Evolutionary conservation across 768 basidiomycete genomes (phyloP), one percentile per base, ranked within the genome.

Genomic region (Suillus cothurnatus): DNA sequence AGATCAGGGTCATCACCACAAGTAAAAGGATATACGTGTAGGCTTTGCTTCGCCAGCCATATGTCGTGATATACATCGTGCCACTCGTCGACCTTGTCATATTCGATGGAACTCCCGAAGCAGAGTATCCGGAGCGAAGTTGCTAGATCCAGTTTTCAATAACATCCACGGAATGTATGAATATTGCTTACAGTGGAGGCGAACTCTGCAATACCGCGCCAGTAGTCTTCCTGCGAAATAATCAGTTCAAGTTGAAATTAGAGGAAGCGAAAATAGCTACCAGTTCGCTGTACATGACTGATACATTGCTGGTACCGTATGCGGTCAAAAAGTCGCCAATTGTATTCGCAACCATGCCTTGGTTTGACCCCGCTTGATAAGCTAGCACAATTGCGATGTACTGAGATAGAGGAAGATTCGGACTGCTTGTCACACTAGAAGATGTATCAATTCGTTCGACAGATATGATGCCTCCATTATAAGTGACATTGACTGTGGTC

Each of bases 401-500:
- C 34, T 39, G 47, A 19, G 36, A 26, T 28, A 39, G 3, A 36
- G 55, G 56, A 34, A 61, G 2, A 15, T 19, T 36, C 4, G 34
- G 17, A 58, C n/a, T 62, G 23, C n/a, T 28, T 23, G 32, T 61
- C 8, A 36, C 9, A 34, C 47, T 31, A 28, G 34, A 39, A 34
- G 36, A 61, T 14, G 21, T 2, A 15, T 6, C 4, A 41, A 61
- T 23, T 11, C 6, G 34, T 21, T 36, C 36, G 6, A 62, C 50
- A 39, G 34, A 28, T 38, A 70, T 41, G 4, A 53, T 15, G 21
- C 36, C 64, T 32, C 28, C 57, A 17, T 53, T 31, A 41, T 72
- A 72, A 9, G 1, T 63, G n/a, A 72, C 70, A 11, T 41, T 55
- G 23, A 68, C 64, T 14, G 65, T 71, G 4, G 52, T 47, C 57